A percentile compares a stretch with the other conserved stretches of the same genome.
Evolutionary conservation across 2,329 filamentous ascomycete species (phyloP).

Genomic region (Phaeophleospora eucalypticola): DNA sequence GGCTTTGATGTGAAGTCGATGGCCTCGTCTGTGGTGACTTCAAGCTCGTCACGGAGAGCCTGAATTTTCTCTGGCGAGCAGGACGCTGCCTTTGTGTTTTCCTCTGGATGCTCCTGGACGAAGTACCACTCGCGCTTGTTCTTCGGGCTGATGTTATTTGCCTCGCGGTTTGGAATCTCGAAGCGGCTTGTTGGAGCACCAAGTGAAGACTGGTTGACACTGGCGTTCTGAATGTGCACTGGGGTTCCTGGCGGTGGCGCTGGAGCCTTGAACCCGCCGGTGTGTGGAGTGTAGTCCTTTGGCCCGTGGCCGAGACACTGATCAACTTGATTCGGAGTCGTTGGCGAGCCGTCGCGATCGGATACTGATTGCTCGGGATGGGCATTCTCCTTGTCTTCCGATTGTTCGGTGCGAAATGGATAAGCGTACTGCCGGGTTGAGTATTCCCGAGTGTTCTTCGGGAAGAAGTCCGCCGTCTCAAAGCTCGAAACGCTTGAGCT

Average conservation of each 20-base stretch:
- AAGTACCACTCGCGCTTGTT: conserved; percentile 27
- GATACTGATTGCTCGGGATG: conserved; percentile 6
- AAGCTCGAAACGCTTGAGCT: conserved; percentile 36
- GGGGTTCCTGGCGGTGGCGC: conserved; percentile 28
- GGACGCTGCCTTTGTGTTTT: conserved; percentile 6
- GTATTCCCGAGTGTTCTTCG: conserved; percentile 35
- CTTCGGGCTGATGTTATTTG: conserved; percentile 30
- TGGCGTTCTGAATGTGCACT: conserved; percentile 15
- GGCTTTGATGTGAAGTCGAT: conserved; percentile 26
- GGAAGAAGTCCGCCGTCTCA: conserved; percentile 38
- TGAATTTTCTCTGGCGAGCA: conserved; percentile 18
- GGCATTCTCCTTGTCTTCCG: conserved; percentile 22
- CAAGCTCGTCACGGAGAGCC: conserved; percentile 11
- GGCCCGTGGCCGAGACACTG: not conserved
- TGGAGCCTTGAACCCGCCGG: conserved; percentile 15
- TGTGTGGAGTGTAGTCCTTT: conserved; percentile 5
- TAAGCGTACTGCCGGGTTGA: conserved; percentile 33
- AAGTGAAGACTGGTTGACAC: conserved; percentile 3
- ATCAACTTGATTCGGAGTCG: conserved; percentile 8
- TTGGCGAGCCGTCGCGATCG: not conserved
- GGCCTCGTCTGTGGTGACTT: conserved; percentile 8
- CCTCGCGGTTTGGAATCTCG: conserved; percentile 20
- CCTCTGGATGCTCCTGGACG: conserved; percentile 25
- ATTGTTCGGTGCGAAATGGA: conserved; percentile 11
- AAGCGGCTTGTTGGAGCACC: not conserved